Conservation (phyloP, 768 basidiomycete species). For the Mrakia blollopis region DNA sequence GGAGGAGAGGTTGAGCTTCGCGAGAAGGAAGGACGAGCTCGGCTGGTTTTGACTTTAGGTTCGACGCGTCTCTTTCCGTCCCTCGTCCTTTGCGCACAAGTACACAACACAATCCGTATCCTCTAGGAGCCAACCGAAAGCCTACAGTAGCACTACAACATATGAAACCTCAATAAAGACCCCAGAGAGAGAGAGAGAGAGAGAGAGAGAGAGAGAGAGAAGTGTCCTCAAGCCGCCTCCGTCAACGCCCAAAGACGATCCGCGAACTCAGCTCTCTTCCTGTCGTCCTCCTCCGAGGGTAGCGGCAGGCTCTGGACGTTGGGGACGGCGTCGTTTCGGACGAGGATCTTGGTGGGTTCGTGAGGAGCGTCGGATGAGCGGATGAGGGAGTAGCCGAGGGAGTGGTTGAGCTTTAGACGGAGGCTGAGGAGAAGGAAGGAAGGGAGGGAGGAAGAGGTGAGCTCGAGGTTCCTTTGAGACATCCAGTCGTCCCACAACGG, state of each 20-base stretch:
- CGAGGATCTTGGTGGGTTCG: slow-evolving; percentile 24
- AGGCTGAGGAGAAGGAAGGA: neutral
- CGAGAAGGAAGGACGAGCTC: slow-evolving; percentile 45
- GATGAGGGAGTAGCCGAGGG: slow-evolving; percentile 25
- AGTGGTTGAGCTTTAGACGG: slow-evolving; percentile 17
- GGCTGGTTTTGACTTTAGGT: no score
- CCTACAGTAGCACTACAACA: neutral
- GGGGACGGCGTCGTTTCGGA: slow-evolving; percentile 24
- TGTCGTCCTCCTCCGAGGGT: neutral
- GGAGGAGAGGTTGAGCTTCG: slow-evolving; percentile 36
- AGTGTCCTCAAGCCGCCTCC: neutral
- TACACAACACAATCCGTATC: neutral
- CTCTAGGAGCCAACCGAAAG: neutral
- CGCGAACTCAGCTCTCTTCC: slow-evolving; percentile 19
- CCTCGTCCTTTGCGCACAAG: neutral
- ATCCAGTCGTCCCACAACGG: no score
- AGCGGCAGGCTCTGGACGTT: slow-evolving; percentile 16
- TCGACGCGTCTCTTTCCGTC: no score
- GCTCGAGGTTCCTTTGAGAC: neutral
- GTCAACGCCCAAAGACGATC: slow-evolving; percentile 17
- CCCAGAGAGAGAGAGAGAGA: no score
- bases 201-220: no score
- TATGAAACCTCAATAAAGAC: no score
- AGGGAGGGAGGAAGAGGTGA: neutral
- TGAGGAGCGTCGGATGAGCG: neutral